Evolutionary conservation across 2,329 filamentous ascomycete species (phyloP), one percentile per base, ranked within the genome.

Genomic region (Ilyonectria destructans): DNA sequence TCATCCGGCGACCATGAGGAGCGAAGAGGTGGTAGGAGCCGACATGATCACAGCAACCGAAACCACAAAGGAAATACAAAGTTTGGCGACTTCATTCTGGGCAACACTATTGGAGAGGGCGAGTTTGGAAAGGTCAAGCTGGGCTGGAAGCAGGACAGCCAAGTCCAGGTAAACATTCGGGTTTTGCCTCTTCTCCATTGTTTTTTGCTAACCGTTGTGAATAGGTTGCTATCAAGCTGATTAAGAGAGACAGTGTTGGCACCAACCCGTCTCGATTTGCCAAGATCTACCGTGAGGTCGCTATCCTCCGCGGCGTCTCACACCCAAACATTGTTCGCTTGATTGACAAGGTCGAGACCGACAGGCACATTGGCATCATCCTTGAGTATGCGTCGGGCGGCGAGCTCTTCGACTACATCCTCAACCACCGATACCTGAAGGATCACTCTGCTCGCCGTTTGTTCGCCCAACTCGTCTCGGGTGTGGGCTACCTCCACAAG

Each of bases 121-220:
- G 96, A 99, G 82, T 99, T 99, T 80, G 96, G 96, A 72, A 99
- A 99, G 80, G 96, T 99, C 76, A 98, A 98, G 82, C 90, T 98
- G 78, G 96, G 96, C 29, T 99, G 96, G 96, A 98, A 98, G 82
- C 93, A 94, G 80, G 95, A 97, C 81, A 95, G 95, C 68, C 95
- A 92, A 71, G 93, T 97, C 57, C 92, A 96, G 85, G 90, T 92
- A 83, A 65, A 65, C 43, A 57, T 45, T 17, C 31, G 35, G 12
- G 2, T 15, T 26, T 21, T 13, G 3, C 3, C 2, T 10, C 1
- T 31, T 10, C 35, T 63, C 52, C 46, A 40, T 62, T 19, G 8
- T 5, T 12, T 49, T 12, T 7, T 43, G 46, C 72, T 78, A 61
- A 76, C 69, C 13, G 31, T 21, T 6, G 15, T 10, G 21, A 13